phyloP scores from a whole-genome alignment of 768 basidiomycete genomes.

The Gymnopilus junonius region DNA sequence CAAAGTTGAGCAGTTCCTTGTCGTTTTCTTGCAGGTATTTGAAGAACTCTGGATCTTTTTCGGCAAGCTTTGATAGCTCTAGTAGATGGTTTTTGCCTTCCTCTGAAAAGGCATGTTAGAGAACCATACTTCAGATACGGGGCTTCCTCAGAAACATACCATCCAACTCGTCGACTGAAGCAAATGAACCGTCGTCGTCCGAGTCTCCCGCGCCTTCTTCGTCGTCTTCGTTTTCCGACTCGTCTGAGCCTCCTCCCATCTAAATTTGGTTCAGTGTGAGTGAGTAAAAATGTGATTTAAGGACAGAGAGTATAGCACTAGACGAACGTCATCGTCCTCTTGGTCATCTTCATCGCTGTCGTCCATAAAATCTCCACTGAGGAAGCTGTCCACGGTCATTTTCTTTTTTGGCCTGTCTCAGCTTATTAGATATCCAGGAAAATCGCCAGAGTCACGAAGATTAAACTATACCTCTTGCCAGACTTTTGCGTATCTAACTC shows the following conservation, averaged over 20 bases:
- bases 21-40: conserved; percentile 98
- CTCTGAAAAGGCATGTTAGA: conserved; percentile 42
- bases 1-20: conserved; percentile 85
- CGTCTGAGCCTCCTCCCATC: conserved; percentile 16
- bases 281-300: background rate
- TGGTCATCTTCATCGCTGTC: conserved; percentile 45
- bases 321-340: conserved; percentile 20
- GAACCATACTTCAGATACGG: background rate
- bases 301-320: background rate
- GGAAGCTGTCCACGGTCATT: conserved; percentile 80
- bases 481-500: background rate
- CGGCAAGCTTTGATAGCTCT: conserved; percentile 86
- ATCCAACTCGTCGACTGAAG: conserved; percentile 80
- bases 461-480: conserved; percentile 18
- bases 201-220: conserved; percentile 37
- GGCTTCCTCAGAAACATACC: conserved; percentile 17
- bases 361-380: conserved; percentile 76
- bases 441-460: background rate
- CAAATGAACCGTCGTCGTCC: conserved; percentile 69
- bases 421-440: background rate
- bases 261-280: background rate
- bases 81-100: conserved; percentile 77
- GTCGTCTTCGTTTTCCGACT: conserved; percentile 40
- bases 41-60: conserved; percentile 99
- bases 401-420: conserved; percentile 44